Base-by-base conservation (phyloP, 305 asterid genomes). In the Ilex paraguariensis region DNA sequence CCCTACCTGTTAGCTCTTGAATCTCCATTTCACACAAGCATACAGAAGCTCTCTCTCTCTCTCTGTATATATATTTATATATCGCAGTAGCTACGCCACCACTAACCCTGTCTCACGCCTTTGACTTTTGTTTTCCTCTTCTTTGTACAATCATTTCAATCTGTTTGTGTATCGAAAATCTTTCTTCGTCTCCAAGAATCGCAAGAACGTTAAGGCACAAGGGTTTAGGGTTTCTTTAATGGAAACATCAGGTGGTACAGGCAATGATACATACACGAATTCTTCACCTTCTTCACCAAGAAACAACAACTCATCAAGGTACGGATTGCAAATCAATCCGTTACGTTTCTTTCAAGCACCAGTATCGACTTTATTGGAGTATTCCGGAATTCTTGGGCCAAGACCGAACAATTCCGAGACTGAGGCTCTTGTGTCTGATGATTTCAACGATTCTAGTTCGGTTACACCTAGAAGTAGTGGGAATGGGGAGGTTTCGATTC, bases 341-440 rank as follows among this genome's bases (percentile, higher is more conserved):
- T 75, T 87, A 39, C 82, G 90, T 57, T 82, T 83, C 82, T 39
- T 90, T n/a, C 88, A 65, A 63, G 83, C 84, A 40, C 97, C 97
- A 0, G 59, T 90, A 57, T 75, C 88, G 11, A 77, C 97, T 36
- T 63, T 87, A 54, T 82, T 90, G 2, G 95, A 90, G 59, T 80
- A 90, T 59, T 82, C 94, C 66, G 94, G 95, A 40, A 39, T 85
- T 30, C 77, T 87, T 48, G 78, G 84, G 50, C 62, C 62, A 75
- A 87, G 77, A 54, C 79, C 86, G 61, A 85, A 81, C 15, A 68
- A 76, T 71, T 70, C 71, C 46, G 67, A 66, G 65, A 65, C 85
- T 21, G 90, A 84, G 45, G 71, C 85, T 0, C 79, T 81, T 16
- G 16, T 70, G 13, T 58, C 72, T 28, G 77, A 70, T 66, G 71